Base-by-base conservation (phyloP, 1,284 basidiomycete species). In the Megacollybia platyphylla region DNA sequence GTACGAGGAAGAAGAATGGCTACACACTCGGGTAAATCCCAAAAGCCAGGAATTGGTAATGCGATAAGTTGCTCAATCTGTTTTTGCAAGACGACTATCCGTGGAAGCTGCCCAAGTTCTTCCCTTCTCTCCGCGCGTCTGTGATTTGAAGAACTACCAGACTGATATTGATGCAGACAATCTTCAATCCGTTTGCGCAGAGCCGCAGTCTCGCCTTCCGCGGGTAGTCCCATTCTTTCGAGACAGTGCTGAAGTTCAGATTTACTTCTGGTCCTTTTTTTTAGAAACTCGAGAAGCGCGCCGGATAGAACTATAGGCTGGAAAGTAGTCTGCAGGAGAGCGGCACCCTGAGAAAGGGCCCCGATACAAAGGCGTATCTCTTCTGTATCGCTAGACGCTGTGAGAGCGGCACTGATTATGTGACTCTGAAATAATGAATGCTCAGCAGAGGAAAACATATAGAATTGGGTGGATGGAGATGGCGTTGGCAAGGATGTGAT, bases 221-320 rank as follows among this genome's bases (percentile, higher is more conserved):
- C 59, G 7, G 59, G 48, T 8, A 70, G 47, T 3, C 55, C 58
- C 54, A 72, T 57, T 20, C 68, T 57, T 38, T 61, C 54, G 5
- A 68, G 54, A 44, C 60, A 65, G 4, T 52, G 57, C 44, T 59
- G 53, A 38, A 67, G 57, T 44, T 69, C 65, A 0, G 53, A 49
- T 40, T 64, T 67, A 6, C 49, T 50, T 13, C 55, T 49, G 9
- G 48, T 56, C 5, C 55, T 56, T 47, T 63, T 65, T 5, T 54
- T 50, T 10, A 70, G 50, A 51, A 70, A 70, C 29, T 54, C 58
- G 15, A 70, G 50, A 2, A 70, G 57, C 6, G 62, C 64, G 3
- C 65, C 67, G 2, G 64, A 65, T 6, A 71, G 57, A n/a, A 72
- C 48, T 2, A 65, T 46, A 1, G 70, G 70, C 47, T 70, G 68